phyloP scores from a whole-genome alignment of 192 early-diverging fungal genomes.

The Coemansia sp. region DNA sequence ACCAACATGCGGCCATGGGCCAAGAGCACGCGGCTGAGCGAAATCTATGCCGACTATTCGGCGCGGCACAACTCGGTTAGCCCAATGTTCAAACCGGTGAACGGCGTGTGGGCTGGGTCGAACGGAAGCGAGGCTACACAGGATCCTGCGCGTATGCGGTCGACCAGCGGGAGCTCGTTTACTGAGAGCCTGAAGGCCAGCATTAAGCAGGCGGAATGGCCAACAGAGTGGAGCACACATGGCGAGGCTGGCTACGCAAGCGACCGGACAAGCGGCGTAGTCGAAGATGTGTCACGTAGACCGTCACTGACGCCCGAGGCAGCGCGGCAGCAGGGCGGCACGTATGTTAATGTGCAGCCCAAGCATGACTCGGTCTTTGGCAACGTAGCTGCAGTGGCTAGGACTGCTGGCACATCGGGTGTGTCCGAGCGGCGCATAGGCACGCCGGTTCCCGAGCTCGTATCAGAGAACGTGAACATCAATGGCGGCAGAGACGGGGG shows the following conservation, averaged over 20 bases:
- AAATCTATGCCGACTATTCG: conserved; percentile 54
- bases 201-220: conserved; percentile 28
- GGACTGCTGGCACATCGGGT: background rate
- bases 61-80: conserved; percentile 47
- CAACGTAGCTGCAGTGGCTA: background rate
- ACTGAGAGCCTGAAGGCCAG: conserved; percentile 44
- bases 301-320: conserved; percentile 20
- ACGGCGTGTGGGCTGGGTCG: conserved; percentile 3
- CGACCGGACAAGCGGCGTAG: conserved; percentile 30
- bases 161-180: conserved; percentile 40
- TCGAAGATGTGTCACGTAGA: conserved; percentile 30
- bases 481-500: background rate
- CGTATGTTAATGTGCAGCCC: background rate
- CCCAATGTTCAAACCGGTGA: conserved; percentile 38
- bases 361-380: conserved; percentile 11
- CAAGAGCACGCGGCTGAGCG: conserved; percentile 54
- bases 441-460: background rate
- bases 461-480: background rate
- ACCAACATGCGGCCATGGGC: conserved; percentile 36
- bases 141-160: conserved; percentile 7
- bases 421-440: background rate
- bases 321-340: background rate
- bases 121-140: conserved; percentile 1
- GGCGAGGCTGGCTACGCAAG: conserved; percentile 19
- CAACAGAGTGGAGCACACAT: conserved; percentile 15